A percentile compares a stretch with the other conserved stretches of the same genome.
Conservation (phyloP, 2,329 filamentous ascomycete genomes). For the Ophiostoma quercus region DNA sequence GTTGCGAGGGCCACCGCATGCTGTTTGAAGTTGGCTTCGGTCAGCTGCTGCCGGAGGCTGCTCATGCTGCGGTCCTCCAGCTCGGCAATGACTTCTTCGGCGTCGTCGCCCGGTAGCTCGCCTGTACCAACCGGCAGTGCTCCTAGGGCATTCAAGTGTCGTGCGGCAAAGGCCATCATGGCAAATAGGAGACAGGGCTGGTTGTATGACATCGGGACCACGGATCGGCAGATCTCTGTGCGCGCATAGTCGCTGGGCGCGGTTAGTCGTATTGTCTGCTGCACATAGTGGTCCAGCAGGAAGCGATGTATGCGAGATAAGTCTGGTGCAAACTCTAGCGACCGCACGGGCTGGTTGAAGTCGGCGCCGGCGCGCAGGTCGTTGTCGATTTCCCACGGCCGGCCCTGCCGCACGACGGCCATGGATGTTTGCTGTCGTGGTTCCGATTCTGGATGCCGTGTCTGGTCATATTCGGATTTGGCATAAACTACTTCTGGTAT, state of each 20-base stretch:
- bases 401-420: not conserved
- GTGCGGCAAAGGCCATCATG: slow-evolving; percentile 22
- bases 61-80: slow-evolving; percentile 23
- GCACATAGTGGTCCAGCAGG: slow-evolving; percentile 24
- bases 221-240: slow-evolving; percentile 22
- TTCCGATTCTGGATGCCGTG: not conserved
- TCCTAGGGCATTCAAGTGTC: slow-evolving; percentile 16
- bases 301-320: slow-evolving; percentile 18
- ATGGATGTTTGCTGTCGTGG: not conserved
- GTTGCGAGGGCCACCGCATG: slow-evolving; percentile 21
- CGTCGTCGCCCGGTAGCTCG: slow-evolving; percentile 1
- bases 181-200: slow-evolving; percentile 22
- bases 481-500: not conserved
- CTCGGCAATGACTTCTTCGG: not conserved
- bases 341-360: not conserved
- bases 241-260: slow-evolving; percentile 24
- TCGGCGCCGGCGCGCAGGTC: not conserved
- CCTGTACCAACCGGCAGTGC: not conserved
- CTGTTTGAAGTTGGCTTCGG: slow-evolving; percentile 4
- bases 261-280: slow-evolving; percentile 24
- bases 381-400: not conserved
- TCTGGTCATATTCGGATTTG: not conserved
- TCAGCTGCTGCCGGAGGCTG: slow-evolving; percentile 18
- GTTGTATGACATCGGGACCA: slow-evolving; percentile 22
- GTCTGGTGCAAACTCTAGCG: not conserved